Base-by-base conservation (phyloP, 2,329 filamentous ascomycete genomes). In the Fonsecaea nubica region DNA sequence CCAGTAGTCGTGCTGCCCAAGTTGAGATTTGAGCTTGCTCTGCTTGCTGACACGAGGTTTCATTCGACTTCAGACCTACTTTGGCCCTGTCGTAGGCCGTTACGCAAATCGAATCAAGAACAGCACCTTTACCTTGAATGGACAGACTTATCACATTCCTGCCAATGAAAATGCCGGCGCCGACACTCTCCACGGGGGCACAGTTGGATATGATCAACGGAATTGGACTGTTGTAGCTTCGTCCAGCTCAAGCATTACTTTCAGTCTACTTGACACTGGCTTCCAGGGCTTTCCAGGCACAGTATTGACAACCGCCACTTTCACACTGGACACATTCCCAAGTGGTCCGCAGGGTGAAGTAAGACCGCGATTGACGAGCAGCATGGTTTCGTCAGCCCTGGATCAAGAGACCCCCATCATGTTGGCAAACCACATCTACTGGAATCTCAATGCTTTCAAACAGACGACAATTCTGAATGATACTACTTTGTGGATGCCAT, bases 21-120 rank as follows among this genome's bases (percentile, higher is more conserved):
- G 10, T 21, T 3, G 42, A 48, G n/a, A 48, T 2, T 12, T 50
- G 18, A 12, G 25, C 45, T 7, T 50, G 45, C 21, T 48, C 42
- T 25, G 45, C 3, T 50, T 30, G 18, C 45, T 50, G 15, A 50
- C 45, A 13, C 45, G 45, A 30, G n/a, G 45, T 25, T 50, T 50
- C 9, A 50, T 30, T 10, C 9, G 0, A 30, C 18, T 25, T 13
- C 12, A 50, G 45, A 83, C 80, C 57, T 83, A 76, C 75, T 82
- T 82, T 67, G 82, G 81, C 30, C 74, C 82, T 1, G 74, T 82
- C 5, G 81, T 83, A 13, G 83, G 83, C 63, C 80, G 83, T 56
- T 85, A 85, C 75, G 83, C 83, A 64, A 85, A 85, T 72, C 81
- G 83, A 45, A 85, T 85, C 75, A 85, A 82, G 77, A 86, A 86